phyloP scores from a whole-genome alignment of 2,329 filamentous ascomycete genomes.

The Fusarium sp. region DNA sequence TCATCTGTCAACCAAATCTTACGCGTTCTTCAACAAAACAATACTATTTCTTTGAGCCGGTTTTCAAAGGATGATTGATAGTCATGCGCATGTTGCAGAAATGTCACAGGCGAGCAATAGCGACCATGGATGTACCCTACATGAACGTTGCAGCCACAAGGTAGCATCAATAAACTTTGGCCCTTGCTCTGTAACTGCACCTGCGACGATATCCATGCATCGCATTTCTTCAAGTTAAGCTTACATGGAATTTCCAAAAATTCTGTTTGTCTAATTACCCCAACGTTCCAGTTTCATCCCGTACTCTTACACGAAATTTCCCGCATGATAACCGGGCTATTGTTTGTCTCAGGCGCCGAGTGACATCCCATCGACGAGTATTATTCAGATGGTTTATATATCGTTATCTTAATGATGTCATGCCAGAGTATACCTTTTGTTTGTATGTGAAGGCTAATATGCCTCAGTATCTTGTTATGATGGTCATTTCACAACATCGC shows the following conservation, averaged over 20 bases:
- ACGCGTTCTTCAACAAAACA: not conserved
- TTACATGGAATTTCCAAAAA: constrained; percentile 14
- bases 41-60: not conserved
- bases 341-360: constrained; percentile 24
- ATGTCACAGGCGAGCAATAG: constrained; percentile 25
- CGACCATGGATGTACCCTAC: constrained; percentile 18
- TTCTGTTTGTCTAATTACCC: not conserved
- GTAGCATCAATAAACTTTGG: constrained; percentile 12
- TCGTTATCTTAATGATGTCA: constrained; percentile 1
- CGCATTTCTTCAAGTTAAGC: constrained; percentile 2
- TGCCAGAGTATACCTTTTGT: not conserved
- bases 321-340: not conserved
- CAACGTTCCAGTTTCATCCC: constrained; percentile 24
- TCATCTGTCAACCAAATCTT: constrained; percentile 1
- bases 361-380: constrained; percentile 22
- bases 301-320: constrained; percentile 1
- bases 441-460: not conserved
- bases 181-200: constrained; percentile 34
- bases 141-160: constrained; percentile 18
- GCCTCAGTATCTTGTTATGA: not conserved
- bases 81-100: constrained; percentile 26
- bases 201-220: constrained; percentile 23
- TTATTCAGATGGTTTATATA: constrained; percentile 3
- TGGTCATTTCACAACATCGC: not conserved
- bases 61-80: constrained; percentile 1